These are phyloP conservation scores for Penicillium flavigenum DNA, from an alignment of 495 filamentous ascomycete species.

Conservation along the genomic window DNA sequence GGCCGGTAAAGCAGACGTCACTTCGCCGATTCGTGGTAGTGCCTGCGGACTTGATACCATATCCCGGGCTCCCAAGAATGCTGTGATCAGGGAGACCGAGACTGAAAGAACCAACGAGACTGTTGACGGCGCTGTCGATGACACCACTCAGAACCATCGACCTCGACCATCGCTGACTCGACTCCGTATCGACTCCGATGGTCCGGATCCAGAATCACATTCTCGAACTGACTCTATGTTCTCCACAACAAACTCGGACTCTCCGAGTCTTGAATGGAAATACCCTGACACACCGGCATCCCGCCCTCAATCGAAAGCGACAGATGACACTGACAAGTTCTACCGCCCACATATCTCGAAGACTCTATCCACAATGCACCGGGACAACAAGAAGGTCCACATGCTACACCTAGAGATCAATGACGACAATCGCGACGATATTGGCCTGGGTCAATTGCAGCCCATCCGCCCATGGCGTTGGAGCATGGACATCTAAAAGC, in stretches of 20 bases:
- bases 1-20: constrained; percentile 70
- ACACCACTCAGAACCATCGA: constrained; percentile 13
- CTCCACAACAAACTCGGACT: constrained; percentile 35
- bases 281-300: constrained; percentile 44
- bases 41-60: constrained; percentile 13
- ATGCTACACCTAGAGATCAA: constrained; percentile 46
- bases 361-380: constrained; percentile 35
- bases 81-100: constrained; percentile 1
- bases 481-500: constrained; percentile 49
- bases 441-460: constrained; percentile 41
- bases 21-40: constrained; percentile 29
- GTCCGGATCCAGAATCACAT: constrained; percentile 29
- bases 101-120: constrained; percentile 8
- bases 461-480: constrained; percentile 46
- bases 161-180: constrained; percentile 27
- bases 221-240: constrained; percentile 40
- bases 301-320: constrained; percentile 43
- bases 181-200: constrained; percentile 25
- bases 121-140: constrained; percentile 13
- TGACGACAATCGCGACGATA: constrained; percentile 35
- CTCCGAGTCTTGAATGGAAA: constrained; percentile 34
- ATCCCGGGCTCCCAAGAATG: constrained; percentile 14
- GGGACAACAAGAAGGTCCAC: constrained; percentile 40
- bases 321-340: constrained; percentile 30
- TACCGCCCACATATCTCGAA: constrained; percentile 38